A percentile compares a stretch with the other conserved stretches of the same genome.
Evolutionary conservation across 345 rosid species (phyloP).

Genomic region (Salix exigua): DNA sequence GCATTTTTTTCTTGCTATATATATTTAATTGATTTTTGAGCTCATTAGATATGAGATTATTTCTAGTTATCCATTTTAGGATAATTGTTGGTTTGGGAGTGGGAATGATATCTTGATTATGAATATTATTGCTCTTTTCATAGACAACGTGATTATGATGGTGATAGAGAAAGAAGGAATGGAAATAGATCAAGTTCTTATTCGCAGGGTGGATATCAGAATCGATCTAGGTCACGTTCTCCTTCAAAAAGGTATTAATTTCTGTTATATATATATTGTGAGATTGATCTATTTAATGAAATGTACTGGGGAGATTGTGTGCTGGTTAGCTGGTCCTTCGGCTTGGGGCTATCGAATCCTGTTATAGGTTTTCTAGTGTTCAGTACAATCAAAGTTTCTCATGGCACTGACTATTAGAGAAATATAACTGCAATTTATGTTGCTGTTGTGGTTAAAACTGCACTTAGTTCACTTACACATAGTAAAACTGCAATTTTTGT

Average conservation of each 20-base stretch:
- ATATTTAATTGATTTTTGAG: background rate
- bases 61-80: background rate
- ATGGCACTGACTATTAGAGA: background rate
- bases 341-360: background rate
- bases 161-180: conserved; percentile 20
- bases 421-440: background rate
- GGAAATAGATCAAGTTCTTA: conserved; percentile 17
- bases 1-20: background rate
- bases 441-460: background rate
- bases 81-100: background rate
- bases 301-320: background rate
- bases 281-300: background rate
- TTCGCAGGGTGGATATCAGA: conserved; percentile 16
- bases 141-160: conserved; percentile 20
- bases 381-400: background rate
- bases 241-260: conserved; percentile 23
- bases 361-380: background rate
- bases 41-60: background rate
- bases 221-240: conserved; percentile 27
- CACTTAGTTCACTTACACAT: background rate
- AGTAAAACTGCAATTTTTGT: background rate
- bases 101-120: background rate
- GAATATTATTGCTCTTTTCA: background rate
- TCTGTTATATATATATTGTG: background rate
- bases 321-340: background rate